Evolutionary conservation across 1,284 basidiomycete species (phyloP).

Genomic region (Wallemia mellicola): DNA sequence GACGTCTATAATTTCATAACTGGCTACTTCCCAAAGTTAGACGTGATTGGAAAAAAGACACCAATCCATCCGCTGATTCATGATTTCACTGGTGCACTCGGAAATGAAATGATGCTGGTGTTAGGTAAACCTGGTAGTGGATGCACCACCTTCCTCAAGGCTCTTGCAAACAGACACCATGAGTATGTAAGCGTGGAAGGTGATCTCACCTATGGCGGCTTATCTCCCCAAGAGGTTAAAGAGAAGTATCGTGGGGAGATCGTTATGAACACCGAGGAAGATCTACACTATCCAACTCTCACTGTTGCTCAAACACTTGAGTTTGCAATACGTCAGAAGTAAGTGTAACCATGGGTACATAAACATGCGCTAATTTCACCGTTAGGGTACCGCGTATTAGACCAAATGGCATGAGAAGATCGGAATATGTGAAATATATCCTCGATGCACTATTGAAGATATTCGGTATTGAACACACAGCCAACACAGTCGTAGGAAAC

Average conservation of each 20-base stretch:
- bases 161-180: conserved; percentile 31
- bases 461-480: conserved; percentile 29
- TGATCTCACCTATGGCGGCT: conserved; percentile 31
- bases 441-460: conserved; percentile 25
- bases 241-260: background rate
- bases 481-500: conserved; percentile 25
- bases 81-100: background rate
- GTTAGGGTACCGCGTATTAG: conserved; percentile 23
- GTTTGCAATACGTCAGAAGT: conserved; percentile 24
- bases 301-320: conserved; percentile 26
- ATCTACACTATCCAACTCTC: conserved; percentile 30
- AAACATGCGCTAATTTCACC: no score
- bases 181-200: conserved; percentile 33
- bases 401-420: conserved; percentile 20
- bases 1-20: background rate
- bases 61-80: background rate
- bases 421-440: conserved; percentile 22
- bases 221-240: background rate
- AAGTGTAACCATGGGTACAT: no score
- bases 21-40: background rate
- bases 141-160: conserved; percentile 41
- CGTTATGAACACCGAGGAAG: conserved; percentile 18
- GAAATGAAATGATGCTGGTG: conserved; percentile 20
- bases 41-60: background rate
- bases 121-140: conserved; percentile 53